Base-by-base conservation (phyloP, 495 filamentous ascomycete genomes). In the Aspergillus biplanus region DNA sequence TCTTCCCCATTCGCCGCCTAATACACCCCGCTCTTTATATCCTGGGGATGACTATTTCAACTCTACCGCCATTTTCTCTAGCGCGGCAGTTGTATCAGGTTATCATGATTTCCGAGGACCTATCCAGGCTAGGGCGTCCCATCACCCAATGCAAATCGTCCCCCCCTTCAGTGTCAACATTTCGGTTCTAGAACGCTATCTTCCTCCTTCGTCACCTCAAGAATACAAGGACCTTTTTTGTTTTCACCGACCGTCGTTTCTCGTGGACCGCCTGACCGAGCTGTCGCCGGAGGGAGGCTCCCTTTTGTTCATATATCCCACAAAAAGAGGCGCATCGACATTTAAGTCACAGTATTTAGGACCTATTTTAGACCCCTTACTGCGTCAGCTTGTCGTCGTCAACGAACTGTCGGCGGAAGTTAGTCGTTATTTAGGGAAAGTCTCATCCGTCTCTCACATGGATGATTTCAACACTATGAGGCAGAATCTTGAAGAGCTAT, bases 261-360 rank as follows among this genome's bases (percentile, higher is more conserved):
- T 92, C n/a, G 79, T 88, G 33, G 87, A 92, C 67, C 86, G 89
- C 11, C 71, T 92, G 39, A 74, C 78, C 52, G 89, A 92, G 66
- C 80, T 92, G 0, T 85, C 86, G 0, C 80, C 83, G 0, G 65
- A 86, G 31, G 79, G 82, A 34, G 89, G 89, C 53, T 81, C 77
- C 27, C 71, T 91, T 9, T 68, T 90, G 18, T 89, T 92, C 73
- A 83, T 91, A 39, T 90, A 92, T 65, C 89, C 89, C 0, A 91
- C 89, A 46, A 80, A 79, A 63, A 75, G 78, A 12, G 89, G 89
- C 35, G 89, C 80, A 3, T 78, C 73, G 11, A 86, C 86, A 1
- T 92, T 92, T 74, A 83, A 86, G 63, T 79, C 78, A 6, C 79
- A 85, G 39, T 90, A 90, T 67, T 76, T 92, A 7, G 86, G 83